Conservation (phyloP, 768 basidiomycete genomes). For the Amanita rimosa region DNA sequence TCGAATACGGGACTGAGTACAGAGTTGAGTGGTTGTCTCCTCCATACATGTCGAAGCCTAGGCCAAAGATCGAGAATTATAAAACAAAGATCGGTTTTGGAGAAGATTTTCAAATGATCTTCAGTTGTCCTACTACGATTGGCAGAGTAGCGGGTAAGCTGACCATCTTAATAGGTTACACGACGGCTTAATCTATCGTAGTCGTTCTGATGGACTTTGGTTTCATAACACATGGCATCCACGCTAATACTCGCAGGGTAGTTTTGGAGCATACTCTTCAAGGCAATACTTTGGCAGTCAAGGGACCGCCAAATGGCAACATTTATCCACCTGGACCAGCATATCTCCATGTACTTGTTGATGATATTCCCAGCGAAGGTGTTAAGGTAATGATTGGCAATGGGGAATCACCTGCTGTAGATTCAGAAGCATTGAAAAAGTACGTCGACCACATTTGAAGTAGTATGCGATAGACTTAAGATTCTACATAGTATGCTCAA, state of each 20-base stretch:
- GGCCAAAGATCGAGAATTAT: conserved; percentile 37
- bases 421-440: conserved; percentile 46
- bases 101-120: conserved; percentile 31
- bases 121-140: conserved; percentile 24
- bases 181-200: conserved; percentile 15
- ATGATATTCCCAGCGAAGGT: conserved; percentile 57
- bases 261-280: conserved; percentile 36
- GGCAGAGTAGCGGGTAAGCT: conserved; percentile 39
- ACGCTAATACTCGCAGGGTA: conserved; percentile 68
- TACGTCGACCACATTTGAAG: conserved; percentile 19
- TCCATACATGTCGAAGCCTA: conserved; percentile 56
- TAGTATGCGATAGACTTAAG: neutral
- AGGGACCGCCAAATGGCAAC: conserved; percentile 48
- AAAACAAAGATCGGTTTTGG: conserved; percentile 32
- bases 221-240: conserved; percentile 69
- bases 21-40: conserved; percentile 81
- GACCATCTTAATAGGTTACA: neutral
- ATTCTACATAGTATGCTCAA: neutral
- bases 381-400: conserved; percentile 57
- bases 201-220: conserved; percentile 75
- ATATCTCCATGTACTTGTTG: conserved; percentile 58
- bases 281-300: conserved; percentile 40
- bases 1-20: conserved; percentile 76
- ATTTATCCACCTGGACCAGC: conserved; percentile 78
- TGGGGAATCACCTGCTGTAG: conserved; percentile 48